A percentile compares a stretch with the other conserved stretches of the same genome.
These are phyloP conservation scores for Calonectria leucothoes DNA, from an alignment of 2,329 filamentous ascomycete species.

Conservation along the genomic window DNA sequence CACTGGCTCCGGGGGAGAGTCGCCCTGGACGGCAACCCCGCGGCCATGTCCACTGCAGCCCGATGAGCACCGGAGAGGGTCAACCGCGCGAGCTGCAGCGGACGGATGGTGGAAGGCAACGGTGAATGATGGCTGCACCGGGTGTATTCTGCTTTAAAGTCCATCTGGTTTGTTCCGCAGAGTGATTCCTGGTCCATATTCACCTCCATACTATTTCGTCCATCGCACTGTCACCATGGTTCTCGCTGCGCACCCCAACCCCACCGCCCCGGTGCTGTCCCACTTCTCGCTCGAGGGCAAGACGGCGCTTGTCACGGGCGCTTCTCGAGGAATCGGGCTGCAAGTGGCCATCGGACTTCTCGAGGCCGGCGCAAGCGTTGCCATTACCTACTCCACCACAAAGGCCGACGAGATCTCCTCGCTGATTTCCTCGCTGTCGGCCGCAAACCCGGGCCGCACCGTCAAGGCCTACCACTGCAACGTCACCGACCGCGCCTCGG, in stretches of 20 bases:
- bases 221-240: conserved; percentile 26
- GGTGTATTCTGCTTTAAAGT: conserved; percentile 1
- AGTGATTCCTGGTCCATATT: neutral
- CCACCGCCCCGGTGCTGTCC: conserved; percentile 33
- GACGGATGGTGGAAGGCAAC: neutral
- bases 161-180: neutral
- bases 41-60: neutral
- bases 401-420: conserved; percentile 20
- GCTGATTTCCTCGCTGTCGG: conserved; percentile 20
- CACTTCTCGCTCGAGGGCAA: conserved; percentile 51
- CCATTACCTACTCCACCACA: conserved; percentile 34
- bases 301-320: conserved; percentile 63
- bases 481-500: conserved; percentile 44
- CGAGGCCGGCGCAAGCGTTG: conserved; percentile 38
- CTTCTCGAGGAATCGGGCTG: conserved; percentile 64
- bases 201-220: neutral
- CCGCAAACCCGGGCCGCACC: conserved; percentile 11
- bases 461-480: conserved; percentile 53
- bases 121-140: neutral
- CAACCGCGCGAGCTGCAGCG: neutral
- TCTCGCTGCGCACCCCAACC: conserved; percentile 33
- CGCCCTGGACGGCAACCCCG: conserved; percentile 12
- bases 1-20: conserved; percentile 12
- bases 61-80: conserved; percentile 10
- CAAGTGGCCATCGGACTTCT: conserved; percentile 33